Conservation (phyloP, 495 filamentous ascomycete species). For the Talaromyces nanjingensis region DNA sequence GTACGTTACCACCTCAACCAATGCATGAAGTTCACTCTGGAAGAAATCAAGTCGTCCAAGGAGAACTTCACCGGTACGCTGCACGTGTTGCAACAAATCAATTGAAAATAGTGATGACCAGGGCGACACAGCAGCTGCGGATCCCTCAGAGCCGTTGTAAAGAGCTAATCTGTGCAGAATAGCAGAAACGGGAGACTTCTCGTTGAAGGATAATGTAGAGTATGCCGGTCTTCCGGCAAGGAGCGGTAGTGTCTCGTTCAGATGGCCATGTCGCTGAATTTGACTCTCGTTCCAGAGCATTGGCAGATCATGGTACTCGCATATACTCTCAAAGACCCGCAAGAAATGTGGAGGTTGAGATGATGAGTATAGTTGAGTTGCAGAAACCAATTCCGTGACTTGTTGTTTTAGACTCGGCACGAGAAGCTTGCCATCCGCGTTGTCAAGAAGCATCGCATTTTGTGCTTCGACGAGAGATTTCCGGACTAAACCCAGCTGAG, state of each 20-base stretch:
- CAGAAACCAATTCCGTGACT: conserved; percentile 47
- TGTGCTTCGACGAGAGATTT: conserved; percentile 39
- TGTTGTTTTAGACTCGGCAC: conserved; percentile 47
- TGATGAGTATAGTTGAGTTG: conserved; percentile 28
- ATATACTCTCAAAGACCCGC: conserved; percentile 57
- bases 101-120: conserved; percentile 49
- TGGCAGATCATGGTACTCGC: conserved; percentile 51
- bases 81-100: conserved; percentile 49
- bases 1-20: conserved; percentile 47
- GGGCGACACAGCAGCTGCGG: conserved; percentile 24
- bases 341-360: conserved; percentile 44
- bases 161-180: conserved; percentile 30
- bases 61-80: conserved; percentile 43
- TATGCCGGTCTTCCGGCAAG: conserved; percentile 35
- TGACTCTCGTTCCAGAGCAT: conserved; percentile 14
- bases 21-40: conserved; percentile 55
- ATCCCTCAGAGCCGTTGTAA: conserved; percentile 27
- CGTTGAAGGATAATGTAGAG: conserved; percentile 25
- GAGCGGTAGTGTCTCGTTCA: conserved; percentile 27
- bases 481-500: conserved; percentile 31
- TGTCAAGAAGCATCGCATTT: conserved; percentile 30
- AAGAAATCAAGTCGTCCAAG: conserved; percentile 57
- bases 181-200: conserved; percentile 26
- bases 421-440: conserved; percentile 29
- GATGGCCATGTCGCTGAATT: conserved; percentile 14